Base-by-base conservation (phyloP, 495 filamentous ascomycete species). In the Annulohypoxylon maeteangense region DNA sequence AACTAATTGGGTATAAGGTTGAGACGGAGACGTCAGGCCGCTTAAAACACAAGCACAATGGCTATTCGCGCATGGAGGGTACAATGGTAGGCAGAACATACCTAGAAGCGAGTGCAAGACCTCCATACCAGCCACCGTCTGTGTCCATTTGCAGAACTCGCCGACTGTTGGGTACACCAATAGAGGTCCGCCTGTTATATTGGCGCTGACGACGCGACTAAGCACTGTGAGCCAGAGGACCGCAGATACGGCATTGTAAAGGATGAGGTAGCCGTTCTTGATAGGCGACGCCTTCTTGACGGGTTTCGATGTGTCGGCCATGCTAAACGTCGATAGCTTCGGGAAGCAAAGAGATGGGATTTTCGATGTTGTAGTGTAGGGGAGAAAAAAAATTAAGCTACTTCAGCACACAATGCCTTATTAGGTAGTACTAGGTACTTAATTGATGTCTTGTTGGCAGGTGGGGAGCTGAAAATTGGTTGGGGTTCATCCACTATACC, bases 81-180 rank as follows among this genome's bases (percentile, higher is more conserved):
- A 57, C 0, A 57, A 57, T 25, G 8, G 6, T 29, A 36, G 3
- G 53, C 18, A 11, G 7, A 50, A 57, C 50, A 18, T 79, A 93
- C 91, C 91, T 51, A 89, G 75, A 0, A 87, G 75, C 32, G 92
- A 89, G 81, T 99, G 95, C 57, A 93, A 70, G 27, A 98, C 84
- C 81, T 99, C 95, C 72, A 97, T 82, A 11, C 89, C 72, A 1
- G 95, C 95, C 61, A 92, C 80, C 0, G 91, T 94, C 82, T 99
- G 95, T 29, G 91, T 93, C 83, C 87, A 88, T 67, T 89, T 88
- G 47, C 90, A 87, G 68, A 91, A 93, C 23, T 88, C 82, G 66
- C 89, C 89, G 25, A 87, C 82, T 16, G 83, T 80, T 11, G 86
- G 75, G 40, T 89, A 80, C 14, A 82, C 80, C 59, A 75, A 56